Percentiles rank a stretch among this genome's conserved stretches.
Evolutionary conservation across 2,329 filamentous ascomycete species (phyloP).

Genomic region (Passalora sequoiae): DNA sequence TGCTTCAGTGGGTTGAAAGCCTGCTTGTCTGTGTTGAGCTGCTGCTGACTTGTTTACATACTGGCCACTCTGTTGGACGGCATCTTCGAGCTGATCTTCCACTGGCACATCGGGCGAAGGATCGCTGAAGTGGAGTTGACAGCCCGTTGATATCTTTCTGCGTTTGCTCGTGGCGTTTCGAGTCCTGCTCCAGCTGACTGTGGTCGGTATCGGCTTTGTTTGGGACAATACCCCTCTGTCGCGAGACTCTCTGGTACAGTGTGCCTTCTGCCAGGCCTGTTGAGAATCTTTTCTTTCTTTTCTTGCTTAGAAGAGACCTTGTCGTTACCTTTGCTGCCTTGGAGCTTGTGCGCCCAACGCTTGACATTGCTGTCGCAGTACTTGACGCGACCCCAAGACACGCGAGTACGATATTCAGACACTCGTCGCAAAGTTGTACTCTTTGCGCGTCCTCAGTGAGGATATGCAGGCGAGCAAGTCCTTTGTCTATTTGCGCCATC

Average conservation of each 20-base stretch:
- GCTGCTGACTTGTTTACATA: conserved; percentile 37
- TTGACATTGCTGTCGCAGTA: conserved; percentile 51
- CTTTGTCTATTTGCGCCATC: conserved; percentile 35
- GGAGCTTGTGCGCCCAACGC: conserved; percentile 49
- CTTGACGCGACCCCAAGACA: conserved; percentile 44
- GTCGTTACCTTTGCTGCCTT: conserved; percentile 43
- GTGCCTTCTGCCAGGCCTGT: conserved; percentile 47
- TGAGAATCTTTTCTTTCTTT: conserved; percentile 55
- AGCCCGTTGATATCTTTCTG: conserved; percentile 48
- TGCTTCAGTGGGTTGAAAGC: conserved; percentile 34
- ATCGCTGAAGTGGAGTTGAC: conserved; percentile 49
- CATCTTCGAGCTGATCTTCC: conserved; percentile 48
- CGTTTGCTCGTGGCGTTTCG: conserved; percentile 37
- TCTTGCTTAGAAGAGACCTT: conserved; percentile 47
- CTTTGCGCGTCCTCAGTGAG: conserved; percentile 46
- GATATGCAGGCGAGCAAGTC: conserved; percentile 38
- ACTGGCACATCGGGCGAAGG: conserved; percentile 50
- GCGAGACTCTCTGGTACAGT: conserved; percentile 43
- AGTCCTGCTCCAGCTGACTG: conserved; percentile 36
- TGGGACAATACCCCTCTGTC: conserved; percentile 39
- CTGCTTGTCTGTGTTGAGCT: conserved; percentile 40
- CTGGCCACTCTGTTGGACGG: conserved; percentile 33
- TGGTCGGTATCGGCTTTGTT: conserved; percentile 38
- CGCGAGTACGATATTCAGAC: background rate
- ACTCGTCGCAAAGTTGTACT: background rate